phyloP scores from a whole-genome alignment of 352 stramenopile species.

The Globisporangium echinulatum region DNA sequence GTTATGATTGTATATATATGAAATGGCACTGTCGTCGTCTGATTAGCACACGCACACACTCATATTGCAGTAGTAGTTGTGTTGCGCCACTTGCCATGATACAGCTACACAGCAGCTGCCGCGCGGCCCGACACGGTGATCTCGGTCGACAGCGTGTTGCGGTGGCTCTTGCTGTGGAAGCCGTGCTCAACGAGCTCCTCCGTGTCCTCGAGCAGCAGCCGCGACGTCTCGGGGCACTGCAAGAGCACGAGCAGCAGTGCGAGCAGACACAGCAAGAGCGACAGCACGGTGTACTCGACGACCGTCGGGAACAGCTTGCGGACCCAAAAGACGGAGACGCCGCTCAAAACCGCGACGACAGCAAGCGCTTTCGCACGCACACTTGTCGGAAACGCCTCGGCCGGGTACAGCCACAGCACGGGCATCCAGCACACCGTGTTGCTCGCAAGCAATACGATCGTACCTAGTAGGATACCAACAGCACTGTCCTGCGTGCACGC shows the following conservation, averaged over 20 bases:
- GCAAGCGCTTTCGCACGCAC: constrained; percentile 41
- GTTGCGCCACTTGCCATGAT: background rate
- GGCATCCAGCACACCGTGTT: constrained; percentile 39
- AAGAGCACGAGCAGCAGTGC: constrained; percentile 38
- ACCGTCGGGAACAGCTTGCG: constrained; percentile 11
- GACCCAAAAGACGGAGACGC: constrained; percentile 8
- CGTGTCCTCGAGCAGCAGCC: constrained; percentile 48
- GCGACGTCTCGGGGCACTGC: constrained; percentile 44
- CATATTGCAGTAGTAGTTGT: background rate
- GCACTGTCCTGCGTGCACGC: constrained; percentile 21
- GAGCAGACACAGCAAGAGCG: constrained; percentile 7
- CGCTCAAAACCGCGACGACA: constrained; percentile 29
- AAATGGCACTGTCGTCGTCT: no score
- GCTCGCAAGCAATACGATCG: constrained; percentile 34
- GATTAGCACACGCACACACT: no score
- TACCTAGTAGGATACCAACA: constrained; percentile 29
- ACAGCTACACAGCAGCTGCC: background rate
- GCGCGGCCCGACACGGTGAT: background rate
- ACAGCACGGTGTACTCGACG: constrained; percentile 2
- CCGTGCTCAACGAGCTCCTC: constrained; percentile 40
- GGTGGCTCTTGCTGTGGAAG: constrained; percentile 22
- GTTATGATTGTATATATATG: no score
- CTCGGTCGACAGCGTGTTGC: constrained; percentile 5
- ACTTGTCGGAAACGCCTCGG: constrained; percentile 48
- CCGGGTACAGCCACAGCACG: constrained; percentile 45